Conservation (phyloP, 2,329 filamentous ascomycete genomes). For the Aureobasidium sp. region DNA sequence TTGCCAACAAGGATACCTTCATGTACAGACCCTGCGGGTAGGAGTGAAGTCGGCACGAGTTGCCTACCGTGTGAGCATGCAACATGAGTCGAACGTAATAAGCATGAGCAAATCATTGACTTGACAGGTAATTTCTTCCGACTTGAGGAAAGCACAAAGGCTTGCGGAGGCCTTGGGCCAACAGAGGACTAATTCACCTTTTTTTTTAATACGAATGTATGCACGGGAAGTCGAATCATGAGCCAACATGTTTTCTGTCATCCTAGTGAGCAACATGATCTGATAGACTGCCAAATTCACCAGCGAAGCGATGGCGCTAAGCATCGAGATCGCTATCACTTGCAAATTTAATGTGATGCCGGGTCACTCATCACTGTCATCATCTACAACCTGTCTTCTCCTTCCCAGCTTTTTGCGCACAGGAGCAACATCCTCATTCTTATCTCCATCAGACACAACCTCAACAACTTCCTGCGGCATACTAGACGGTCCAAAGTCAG, state of each 20-base stretch:
- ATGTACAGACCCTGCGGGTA: neutral
- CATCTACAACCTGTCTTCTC: slow-evolving; percentile 16
- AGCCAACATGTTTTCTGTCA: too few relatives aligned
- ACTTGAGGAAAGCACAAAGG: too few relatives aligned
- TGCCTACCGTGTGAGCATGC: neutral
- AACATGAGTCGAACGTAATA: neutral
- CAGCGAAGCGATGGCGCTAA: neutral
- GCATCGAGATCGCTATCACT: neutral
- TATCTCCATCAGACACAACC: neutral
- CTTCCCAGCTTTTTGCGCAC: neutral
- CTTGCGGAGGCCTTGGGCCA: too few relatives aligned
- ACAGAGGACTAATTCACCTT: too few relatives aligned
- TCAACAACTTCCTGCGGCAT: slow-evolving; percentile 1
- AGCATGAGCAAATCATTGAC: neutral
- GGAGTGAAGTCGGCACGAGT: neutral
- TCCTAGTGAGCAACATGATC: too few relatives aligned
- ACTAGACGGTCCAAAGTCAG: neutral
- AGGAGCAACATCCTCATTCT: neutral
- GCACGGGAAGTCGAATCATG: too few relatives aligned
- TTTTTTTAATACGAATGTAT: too few relatives aligned
- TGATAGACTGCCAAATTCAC: neutral
- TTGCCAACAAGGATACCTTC: neutral
- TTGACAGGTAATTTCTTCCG: neutral
- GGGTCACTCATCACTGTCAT: slow-evolving; percentile 16
- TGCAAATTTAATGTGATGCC: neutral